Evolutionary conservation across 2,329 filamentous ascomycete species (phyloP), one percentile per base, ranked within the genome.

Genomic region (Aspergillus transmontanensis): DNA sequence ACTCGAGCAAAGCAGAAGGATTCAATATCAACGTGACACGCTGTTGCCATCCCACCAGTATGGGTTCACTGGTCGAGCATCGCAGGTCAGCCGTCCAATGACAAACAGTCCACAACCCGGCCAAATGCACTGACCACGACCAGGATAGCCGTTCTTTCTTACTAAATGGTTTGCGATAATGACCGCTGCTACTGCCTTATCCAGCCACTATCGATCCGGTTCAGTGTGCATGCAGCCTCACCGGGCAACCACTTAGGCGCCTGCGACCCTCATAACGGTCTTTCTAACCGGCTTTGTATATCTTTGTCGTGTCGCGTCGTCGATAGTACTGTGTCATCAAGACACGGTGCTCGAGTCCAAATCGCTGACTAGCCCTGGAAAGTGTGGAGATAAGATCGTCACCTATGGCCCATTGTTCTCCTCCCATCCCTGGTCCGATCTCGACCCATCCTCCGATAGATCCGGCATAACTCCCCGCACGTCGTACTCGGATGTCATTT

Each of bases 121-220:
- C 4, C 19, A 14, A 48, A 51, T 16, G 48, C 48, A 32, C 51
- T 54, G 51, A 23, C 32, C 30, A 16, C 51, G 19, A 36, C 51
- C 32, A 54, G 51, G 51, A 36, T 54, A 36, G 32, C 32, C 32
- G 11, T 54, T 54, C 23, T 19, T 30, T n/a, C 34, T 54, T 14
- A 21, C 32, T 36, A 23, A 36, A n/a, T 23, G n/a, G 16, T 14
- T 39, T 54, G 51, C 6, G 16, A 51, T 54, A 21, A 28, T 7
- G 51, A 36, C 51, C 32, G 16, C 28, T 11, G 26, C 48, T 54
- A 32, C 32, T 54, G 51, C 51, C n/a, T 26, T 54, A 26, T 54
- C n/a, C 51, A 54, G 51, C 51, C n/a, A 54, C 51, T 30, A 32
- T 51, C 51, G n/a, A 39, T 54, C 51, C 51, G 10, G 51, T 34